Base-by-base conservation (phyloP, 495 filamentous ascomycete species). In the Aspergillus sclerotioniger region DNA sequence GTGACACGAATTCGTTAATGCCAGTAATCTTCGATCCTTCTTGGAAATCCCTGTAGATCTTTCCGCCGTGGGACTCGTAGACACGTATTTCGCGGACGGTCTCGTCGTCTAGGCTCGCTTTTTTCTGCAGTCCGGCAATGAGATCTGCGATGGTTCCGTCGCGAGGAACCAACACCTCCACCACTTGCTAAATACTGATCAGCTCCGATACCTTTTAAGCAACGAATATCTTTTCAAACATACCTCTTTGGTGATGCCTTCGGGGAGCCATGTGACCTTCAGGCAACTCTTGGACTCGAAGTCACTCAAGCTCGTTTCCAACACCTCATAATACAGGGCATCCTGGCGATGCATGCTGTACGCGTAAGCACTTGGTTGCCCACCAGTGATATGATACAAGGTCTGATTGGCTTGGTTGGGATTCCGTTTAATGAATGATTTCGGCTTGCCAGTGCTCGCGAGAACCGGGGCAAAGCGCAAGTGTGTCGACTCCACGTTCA, bases 301-400 rank as follows among this genome's bases (percentile, higher is more conserved):
- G 67, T 99, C 95, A 50, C 88, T 91, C 48, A 99, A 75, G 58
- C 90, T 96, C 75, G 96, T 91, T 47, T 99, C 94, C 29, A 99
- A 76, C 15, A 96, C 81, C 70, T 99, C 94, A 60, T 91, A 98
- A 69, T 84, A 96, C 29, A 99, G 74, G 8, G 85, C 82, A 71
- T 97, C 91, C 28, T 79, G 64, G 33, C 86, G 80, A 63, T 90
- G 89, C 66, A 85, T 86, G 64, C 79, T 82, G 57, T 81, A 88
- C 53, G 75, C 71, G 68, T 87, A 88, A 21, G 75, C 77, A 59
- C 76, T 75, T 58, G 87, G 86, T 25, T 85, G 77, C 15, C 88
- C 85, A 54, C 75, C 84, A 8, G 98, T 78, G 44, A 96, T 92
- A 52, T 80, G 82, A 44, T 77, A 73, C 5, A 98, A 78, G 7